Conservation (phyloP, 345 rosid species). For the Eucalyptus curtisii region DNA sequence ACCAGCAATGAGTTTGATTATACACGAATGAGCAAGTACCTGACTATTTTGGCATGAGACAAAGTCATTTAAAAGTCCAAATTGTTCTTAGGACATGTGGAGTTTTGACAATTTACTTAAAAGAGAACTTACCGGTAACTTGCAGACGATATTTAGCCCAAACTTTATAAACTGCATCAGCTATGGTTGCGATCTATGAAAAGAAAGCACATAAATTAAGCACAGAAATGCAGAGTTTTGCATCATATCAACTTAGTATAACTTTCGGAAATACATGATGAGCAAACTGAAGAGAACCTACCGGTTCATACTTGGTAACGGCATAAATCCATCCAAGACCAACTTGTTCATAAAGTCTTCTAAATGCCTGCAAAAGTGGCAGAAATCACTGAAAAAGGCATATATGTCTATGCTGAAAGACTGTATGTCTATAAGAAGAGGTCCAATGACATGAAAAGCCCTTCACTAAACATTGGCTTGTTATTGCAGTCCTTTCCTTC, state of each 20-base stretch:
- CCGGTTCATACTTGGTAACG: conserved; percentile 78
- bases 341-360: conserved; percentile 68
- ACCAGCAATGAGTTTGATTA: background rate
- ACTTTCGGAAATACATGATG: background rate
- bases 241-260: background rate
- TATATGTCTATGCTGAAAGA: background rate
- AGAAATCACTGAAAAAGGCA: background rate
- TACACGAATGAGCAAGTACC: background rate
- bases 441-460: background rate
- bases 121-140: conserved; percentile 40
- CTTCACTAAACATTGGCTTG: background rate
- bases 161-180: conserved; percentile 58
- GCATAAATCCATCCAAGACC: conserved; percentile 93
- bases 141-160: conserved; percentile 91
- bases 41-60: background rate
- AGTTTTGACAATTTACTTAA: background rate
- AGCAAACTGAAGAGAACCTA: conserved; percentile 8
- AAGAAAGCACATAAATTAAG: background rate
- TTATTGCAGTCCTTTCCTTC: background rate
- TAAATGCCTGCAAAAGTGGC: conserved; percentile 58
- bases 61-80: background rate
- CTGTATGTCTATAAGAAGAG: background rate
- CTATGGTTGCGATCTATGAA: conserved; percentile 56
- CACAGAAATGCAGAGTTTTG: background rate
- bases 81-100: background rate